Conservation (phyloP, 768 basidiomycete genomes). For the Podaxis carcinomalis region DNA sequence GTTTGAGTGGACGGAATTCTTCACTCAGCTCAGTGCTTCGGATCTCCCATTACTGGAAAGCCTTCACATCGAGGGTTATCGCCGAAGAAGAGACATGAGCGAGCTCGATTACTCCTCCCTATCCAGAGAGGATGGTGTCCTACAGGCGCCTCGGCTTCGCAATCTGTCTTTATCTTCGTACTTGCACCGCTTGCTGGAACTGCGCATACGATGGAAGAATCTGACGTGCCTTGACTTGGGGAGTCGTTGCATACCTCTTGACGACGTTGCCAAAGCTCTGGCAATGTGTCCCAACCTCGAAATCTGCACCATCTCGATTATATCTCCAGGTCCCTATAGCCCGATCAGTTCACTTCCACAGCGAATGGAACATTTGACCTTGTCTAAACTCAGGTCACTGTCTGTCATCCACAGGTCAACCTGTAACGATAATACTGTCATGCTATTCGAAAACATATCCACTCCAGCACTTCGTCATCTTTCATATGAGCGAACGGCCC, state of each 20-base stretch:
- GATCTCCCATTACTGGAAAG: background rate
- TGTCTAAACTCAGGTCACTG: background rate
- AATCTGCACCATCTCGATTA: background rate
- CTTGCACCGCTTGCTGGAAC: background rate
- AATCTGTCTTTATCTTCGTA: background rate
- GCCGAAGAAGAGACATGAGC: background rate
- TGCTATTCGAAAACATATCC: background rate
- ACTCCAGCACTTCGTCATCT: slow-evolving; percentile 2
- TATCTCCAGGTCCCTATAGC: background rate
- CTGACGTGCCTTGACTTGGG: background rate
- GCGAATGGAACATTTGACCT: background rate
- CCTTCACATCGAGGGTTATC: background rate
- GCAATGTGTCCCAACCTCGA: slow-evolving; percentile 1
- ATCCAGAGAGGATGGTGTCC: background rate
- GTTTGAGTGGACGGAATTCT: background rate
- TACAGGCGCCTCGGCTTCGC: background rate
- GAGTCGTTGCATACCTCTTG: background rate
- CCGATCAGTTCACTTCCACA: background rate
- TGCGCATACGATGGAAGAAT: background rate
- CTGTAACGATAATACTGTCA: background rate
- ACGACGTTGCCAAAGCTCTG: background rate
- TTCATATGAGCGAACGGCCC: background rate
- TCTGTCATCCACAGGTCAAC: background rate
- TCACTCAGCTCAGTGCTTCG: background rate
- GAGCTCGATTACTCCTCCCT: background rate